These are phyloP conservation scores for Picea glauca DNA, from an alignment of 75 land plant genomes.

Conservation along the genomic window DNA sequence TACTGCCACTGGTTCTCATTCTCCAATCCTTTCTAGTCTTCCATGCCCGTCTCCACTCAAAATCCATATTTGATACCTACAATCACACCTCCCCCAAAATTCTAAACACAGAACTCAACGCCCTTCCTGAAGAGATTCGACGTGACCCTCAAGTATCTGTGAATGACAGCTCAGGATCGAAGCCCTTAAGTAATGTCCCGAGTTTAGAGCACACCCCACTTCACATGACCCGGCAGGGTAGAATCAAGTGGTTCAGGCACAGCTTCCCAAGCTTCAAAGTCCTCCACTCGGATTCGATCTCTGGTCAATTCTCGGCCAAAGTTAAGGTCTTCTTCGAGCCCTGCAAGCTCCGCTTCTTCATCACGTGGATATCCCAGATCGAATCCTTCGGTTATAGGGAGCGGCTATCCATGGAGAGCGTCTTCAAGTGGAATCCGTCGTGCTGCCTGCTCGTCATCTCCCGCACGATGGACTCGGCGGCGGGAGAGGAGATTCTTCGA, in stretches of 20 bases:
- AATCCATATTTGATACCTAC: background rate
- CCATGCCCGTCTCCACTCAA: background rate
- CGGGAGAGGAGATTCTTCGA: too few species aligned
- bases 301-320: constrained; percentile 14
- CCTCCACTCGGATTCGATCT: constrained; percentile 12
- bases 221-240: constrained; percentile 18
- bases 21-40: background rate
- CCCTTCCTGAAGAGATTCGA: background rate
- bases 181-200: background rate
- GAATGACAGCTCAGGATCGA: background rate
- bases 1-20: background rate
- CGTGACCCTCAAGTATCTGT: too few species aligned
- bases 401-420: constrained; percentile 40
- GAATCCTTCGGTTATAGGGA: constrained; percentile 41
- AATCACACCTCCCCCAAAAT: background rate
- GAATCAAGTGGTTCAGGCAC: constrained; percentile 14
- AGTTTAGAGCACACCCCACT: background rate
- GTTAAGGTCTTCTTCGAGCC: constrained; percentile 29
- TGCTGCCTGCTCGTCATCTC: too few species aligned
- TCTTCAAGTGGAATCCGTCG: constrained; percentile 19
- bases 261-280: constrained; percentile 16
- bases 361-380: constrained; percentile 63
- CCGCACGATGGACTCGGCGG: too few species aligned
- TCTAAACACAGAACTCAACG: background rate
- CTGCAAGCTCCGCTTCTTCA: constrained; percentile 43